Conservation (phyloP, 2,329 filamentous ascomycete genomes). For the Dothideomycetidae sp. region DNA sequence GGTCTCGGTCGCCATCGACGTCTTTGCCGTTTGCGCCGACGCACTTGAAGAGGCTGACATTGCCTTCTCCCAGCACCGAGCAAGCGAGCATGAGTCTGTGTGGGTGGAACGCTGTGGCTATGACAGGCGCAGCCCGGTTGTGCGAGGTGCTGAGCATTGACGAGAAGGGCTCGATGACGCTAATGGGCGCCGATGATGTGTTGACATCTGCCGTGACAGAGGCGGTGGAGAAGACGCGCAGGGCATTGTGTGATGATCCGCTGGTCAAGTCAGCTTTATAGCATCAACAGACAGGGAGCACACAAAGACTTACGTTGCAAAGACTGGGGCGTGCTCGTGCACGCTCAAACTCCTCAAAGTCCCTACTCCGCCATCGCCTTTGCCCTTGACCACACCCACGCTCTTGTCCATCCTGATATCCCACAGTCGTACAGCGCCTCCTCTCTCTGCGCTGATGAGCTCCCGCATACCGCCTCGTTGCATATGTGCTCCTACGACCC, state of each 20-base stretch:
- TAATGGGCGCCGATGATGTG: conserved; percentile 42
- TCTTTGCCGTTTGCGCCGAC: conserved; percentile 12
- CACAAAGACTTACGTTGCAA: conserved; percentile 47
- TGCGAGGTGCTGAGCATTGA: conserved; percentile 29
- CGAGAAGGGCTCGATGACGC: conserved; percentile 67
- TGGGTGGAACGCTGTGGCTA: conserved; percentile 85
- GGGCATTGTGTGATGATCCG: conserved; percentile 13
- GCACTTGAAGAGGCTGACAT: conserved; percentile 65
- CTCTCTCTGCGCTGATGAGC: conserved; percentile 75
- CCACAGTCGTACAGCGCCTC: conserved; percentile 91
- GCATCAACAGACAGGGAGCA: background rate
- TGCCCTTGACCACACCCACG: conserved; percentile 55
- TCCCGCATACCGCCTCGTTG: conserved; percentile 89
- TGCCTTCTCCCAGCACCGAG: conserved; percentile 71
- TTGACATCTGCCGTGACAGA: conserved; percentile 34
- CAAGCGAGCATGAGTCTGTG: conserved; percentile 85
- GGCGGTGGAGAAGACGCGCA: conserved; percentile 14
- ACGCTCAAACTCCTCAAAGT: conserved; percentile 75
- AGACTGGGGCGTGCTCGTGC: conserved; percentile 92
- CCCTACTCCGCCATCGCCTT: conserved; percentile 38
- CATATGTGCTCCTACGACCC: conserved; percentile 94
- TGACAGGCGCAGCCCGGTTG: conserved; percentile 67
- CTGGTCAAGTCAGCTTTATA: conserved; percentile 2
- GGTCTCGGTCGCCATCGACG: conserved; percentile 1
- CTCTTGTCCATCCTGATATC: conserved; percentile 73